Conservation (phyloP, 2,329 filamentous ascomycete genomes). For the Fusarium fujikuroi region DNA sequence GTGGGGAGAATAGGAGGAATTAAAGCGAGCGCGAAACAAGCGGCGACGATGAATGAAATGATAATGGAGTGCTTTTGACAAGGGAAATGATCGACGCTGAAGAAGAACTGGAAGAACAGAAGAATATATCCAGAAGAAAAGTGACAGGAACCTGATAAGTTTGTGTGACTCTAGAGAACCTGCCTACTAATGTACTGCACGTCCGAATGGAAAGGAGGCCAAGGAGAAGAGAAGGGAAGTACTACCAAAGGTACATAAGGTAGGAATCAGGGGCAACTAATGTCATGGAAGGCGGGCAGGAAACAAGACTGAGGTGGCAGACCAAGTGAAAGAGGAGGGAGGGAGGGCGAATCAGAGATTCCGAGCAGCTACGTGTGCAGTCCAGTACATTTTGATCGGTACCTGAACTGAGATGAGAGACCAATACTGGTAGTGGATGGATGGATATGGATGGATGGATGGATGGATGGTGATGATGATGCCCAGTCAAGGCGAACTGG, state of each 20-base stretch:
- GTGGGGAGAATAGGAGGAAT: constrained; percentile 18
- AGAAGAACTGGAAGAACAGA: constrained; percentile 12
- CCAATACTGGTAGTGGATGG: background rate
- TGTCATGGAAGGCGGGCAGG: constrained; percentile 5
- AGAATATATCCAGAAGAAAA: constrained; percentile 16
- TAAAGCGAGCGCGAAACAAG: constrained; percentile 32
- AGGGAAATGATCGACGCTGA: constrained; percentile 19
- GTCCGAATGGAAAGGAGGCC: background rate
- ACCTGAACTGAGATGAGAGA: constrained; percentile 27
- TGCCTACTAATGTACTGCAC: background rate
- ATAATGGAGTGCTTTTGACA: background rate
- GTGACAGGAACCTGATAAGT: background rate
- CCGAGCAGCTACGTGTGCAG: background rate
- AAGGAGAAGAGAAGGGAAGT: background rate
- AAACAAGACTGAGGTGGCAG: constrained; percentile 9
- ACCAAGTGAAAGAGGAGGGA: background rate
- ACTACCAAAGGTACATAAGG: constrained; percentile 1
- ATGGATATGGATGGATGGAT: background rate
- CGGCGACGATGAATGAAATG: constrained; percentile 15
- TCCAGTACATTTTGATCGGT: constrained; percentile 9
- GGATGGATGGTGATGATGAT: constrained; percentile 10
- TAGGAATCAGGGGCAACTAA: constrained; percentile 36
- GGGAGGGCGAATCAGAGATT: constrained; percentile 7
- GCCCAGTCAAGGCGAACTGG: constrained; percentile 1
- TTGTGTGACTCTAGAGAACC: background rate